phyloP scores from a whole-genome alignment of 805 yeast genomes.

The Priceomyces melissophilus region DNA sequence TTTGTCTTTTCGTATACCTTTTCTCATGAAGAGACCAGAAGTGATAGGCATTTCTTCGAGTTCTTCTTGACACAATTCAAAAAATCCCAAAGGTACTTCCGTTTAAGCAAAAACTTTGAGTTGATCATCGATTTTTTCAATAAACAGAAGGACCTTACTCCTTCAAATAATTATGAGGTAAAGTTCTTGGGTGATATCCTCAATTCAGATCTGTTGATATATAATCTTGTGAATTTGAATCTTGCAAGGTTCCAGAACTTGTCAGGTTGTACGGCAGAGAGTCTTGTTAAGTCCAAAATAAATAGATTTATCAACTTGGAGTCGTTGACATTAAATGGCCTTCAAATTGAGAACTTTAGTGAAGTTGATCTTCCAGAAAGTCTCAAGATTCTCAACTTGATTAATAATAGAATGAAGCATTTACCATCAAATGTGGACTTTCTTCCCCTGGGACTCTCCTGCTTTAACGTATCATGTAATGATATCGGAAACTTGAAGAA shows the following conservation, averaged over 20 bases:
- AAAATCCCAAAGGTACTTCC: slow-evolving; percentile 6
- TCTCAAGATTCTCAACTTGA: slow-evolving; percentile 9
- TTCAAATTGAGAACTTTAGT: slow-evolving; percentile 5
- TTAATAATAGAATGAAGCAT: slow-evolving; percentile 10
- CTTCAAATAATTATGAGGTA: not conserved
- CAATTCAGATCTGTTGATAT: slow-evolving; percentile 3
- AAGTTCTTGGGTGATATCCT: slow-evolving; percentile 5
- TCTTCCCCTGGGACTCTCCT: slow-evolving; percentile 11
- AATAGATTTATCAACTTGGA: slow-evolving; percentile 9
- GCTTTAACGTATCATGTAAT: slow-evolving; percentile 15
- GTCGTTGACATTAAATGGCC: slow-evolving; percentile 10
- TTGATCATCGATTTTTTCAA: slow-evolving; percentile 11
- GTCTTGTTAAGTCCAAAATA: slow-evolving; percentile 5
- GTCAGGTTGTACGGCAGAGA: not conserved
- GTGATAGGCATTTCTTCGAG: slow-evolving; percentile 1
- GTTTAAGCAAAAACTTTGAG: slow-evolving; percentile 3
- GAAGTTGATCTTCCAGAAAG: slow-evolving; percentile 8
- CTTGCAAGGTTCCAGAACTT: slow-evolving; percentile 13
- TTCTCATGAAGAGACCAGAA: slow-evolving; percentile 2
- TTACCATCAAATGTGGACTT: slow-evolving; percentile 8
- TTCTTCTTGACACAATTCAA: not conserved
- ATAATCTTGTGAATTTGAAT: slow-evolving; percentile 11
- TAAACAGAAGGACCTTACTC: slow-evolving; percentile 6
- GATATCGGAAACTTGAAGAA: slow-evolving; percentile 7
- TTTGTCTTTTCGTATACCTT: slow-evolving; percentile 3